Percentiles rank a stretch among this genome's conserved stretches.
phyloP scores from a whole-genome alignment of 2,329 filamentous ascomycete genomes.

The Trichoderma breve region DNA sequence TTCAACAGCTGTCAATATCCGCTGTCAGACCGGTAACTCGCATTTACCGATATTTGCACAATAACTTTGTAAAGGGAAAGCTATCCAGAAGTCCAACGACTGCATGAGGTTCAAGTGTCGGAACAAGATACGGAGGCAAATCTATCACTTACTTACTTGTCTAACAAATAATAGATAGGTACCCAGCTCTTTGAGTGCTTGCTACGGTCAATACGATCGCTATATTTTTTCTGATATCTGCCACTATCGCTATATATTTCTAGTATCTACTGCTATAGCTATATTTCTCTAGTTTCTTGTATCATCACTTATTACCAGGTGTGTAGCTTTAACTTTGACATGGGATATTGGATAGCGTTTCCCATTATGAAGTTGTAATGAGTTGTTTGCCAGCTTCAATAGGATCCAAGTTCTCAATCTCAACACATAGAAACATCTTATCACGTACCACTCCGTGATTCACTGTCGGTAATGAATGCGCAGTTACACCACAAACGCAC shows the following conservation, averaged over 20 bases:
- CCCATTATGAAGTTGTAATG: accelerated
- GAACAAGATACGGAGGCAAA: no score
- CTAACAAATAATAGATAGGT: not conserved
- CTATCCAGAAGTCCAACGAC: no score
- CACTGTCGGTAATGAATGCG: not conserved
- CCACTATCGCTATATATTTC: no score
- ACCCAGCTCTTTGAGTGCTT: not conserved
- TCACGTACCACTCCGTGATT: not conserved
- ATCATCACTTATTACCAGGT: not conserved
- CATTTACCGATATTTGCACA: not conserved
- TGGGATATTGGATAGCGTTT: not conserved
- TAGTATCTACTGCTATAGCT: not conserved
- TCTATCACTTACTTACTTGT: not conserved
- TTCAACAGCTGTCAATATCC: not conserved
- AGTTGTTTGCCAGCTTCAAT: not conserved
- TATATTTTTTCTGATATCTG: no score
- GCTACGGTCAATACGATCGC: no score
- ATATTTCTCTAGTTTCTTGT: not conserved
- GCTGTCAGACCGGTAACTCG: no score
- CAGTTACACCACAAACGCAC: not conserved
- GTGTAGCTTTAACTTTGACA: not conserved
- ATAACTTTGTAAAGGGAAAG: not conserved
- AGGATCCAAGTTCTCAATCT: not conserved
- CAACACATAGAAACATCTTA: not conserved
- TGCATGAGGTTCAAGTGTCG: not conserved